Evolutionary conservation across 2,329 filamentous ascomycete species (phyloP), one percentile per base, ranked within the genome.

Genomic region (Paecilomyces formosus): DNA sequence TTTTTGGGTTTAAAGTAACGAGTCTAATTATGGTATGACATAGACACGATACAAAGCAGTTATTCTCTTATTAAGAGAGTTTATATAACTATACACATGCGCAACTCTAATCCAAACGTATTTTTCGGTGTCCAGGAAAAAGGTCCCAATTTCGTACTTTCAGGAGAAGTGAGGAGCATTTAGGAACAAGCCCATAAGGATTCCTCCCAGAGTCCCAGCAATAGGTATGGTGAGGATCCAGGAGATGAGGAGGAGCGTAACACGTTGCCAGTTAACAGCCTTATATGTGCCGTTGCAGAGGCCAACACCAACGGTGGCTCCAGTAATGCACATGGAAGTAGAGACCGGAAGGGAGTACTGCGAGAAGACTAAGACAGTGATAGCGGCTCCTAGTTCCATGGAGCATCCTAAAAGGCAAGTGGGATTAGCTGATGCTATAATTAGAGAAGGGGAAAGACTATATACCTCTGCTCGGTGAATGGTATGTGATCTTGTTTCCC

Each of bases 401-500:
- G 87, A 90, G 65, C 78, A 89, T 55, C 78, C 55, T 61, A 62
- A 49, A 7, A 31, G 18, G 52, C 18, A 33, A 54, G 4, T 24
- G 56, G 8, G 21, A 39, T 65, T 53, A 66, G 63, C 31, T 57
- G 24, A 15, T 55, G 22, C 18, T 13, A 35, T 45, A 33, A 33
- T 30, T 24, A 39, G 1, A 2, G 28, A 54, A n/a, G 18, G n/a
- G 15, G 5, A 33, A 54, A n/a, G 6, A 60, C 4, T 60, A 54
- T 64, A 66, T 70, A 57, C 73, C 81, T 66, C 81, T 70, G 63
- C 73, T 78, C 3, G 82, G 82, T 2, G 81, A 83, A 72, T 89
- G 86, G 73, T 88, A 88, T 59, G 87, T 90, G 72, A 89, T 86
- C 75, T 88, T 88, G 81, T 91, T 92, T 56, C 88, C 88, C 88